Base-by-base conservation (phyloP, 352 stramenopile species). In the Peronosclerospora sorghi region DNA sequence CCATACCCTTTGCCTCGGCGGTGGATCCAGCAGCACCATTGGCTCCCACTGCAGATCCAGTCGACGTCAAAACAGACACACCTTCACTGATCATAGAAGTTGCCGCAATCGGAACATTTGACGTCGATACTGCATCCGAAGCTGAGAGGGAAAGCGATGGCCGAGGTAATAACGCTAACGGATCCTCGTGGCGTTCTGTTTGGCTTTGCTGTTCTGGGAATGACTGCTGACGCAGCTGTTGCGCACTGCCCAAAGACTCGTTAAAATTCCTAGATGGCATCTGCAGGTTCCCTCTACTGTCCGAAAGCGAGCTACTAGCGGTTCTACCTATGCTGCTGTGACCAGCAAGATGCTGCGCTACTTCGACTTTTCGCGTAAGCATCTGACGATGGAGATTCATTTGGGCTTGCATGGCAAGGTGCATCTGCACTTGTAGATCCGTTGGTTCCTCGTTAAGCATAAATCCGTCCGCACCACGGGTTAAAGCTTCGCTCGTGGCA, bases 381-480 rank as follows among this genome's bases (percentile, higher is more conserved):
- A 92, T 92, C 44, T 92, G 76, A 2, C 77, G 79, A 45, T 92
- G 79, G 28, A 93, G 50, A 35, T 86, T 87, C 80, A 93, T 93
- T 41, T 93, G 80, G 40, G 77, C 73, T 51, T 90, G 78, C 77
- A 93, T 90, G 14, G 76, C 75, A 53, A 88, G 48, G 45, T 92
- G 80, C 73, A 90, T 90, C 48, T 89, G 76, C 52, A 88, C 48
- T 30, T 87, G 79, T 21, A 89, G 45, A 41, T 89, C 72, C 2
- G 49, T 68, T 14, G 71, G 47, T 18, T 77, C 68, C 19, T 82
- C 68, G 4, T 84, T 56, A 20, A 88, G 54, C 50, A 73, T 50
- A 56, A 84, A 85, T 40, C 61, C 46, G 14, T 81, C 68, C 12
- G 47, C 30, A 35, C 43, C 47, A 28, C 44, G 52, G 19, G 39